These are phyloP conservation scores for Trichoderma gamsii DNA, from an alignment of 495 filamentous ascomycete species.

Conservation along the genomic window DNA sequence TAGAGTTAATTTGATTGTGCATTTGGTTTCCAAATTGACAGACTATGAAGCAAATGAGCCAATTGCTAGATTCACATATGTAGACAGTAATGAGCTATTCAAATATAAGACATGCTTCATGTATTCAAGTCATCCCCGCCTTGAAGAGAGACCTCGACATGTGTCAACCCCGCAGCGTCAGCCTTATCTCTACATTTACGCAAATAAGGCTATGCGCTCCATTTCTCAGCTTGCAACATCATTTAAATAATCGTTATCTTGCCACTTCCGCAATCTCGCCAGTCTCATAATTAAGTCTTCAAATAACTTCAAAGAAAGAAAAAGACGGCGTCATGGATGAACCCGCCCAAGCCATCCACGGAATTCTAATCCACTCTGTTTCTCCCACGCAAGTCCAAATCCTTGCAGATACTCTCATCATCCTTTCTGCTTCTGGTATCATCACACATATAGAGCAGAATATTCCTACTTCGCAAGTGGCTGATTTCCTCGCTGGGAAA, in stretches of 20 bases:
- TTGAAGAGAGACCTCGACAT: no score
- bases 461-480: constrained; percentile 20
- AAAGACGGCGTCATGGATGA: not conserved
- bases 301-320: not conserved
- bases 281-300: not conserved
- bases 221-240: no score
- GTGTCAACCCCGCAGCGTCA: no score
- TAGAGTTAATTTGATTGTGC: no score
- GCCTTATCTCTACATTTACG: not conserved
- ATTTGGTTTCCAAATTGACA: no score
- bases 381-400: constrained; percentile 38
- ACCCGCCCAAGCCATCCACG: constrained; percentile 38
- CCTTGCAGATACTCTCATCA: constrained; percentile 41
- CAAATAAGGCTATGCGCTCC: not conserved
- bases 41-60: no score
- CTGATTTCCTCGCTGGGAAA: constrained; percentile 18
- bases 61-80: no score
- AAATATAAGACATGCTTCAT: no score
- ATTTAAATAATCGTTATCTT: no score
- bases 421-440: constrained; percentile 36
- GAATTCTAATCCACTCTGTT: constrained; percentile 48
- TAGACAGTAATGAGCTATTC: no score
- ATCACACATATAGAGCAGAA: constrained; percentile 32
- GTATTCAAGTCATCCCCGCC: not conserved
- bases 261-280: not conserved